Conservation (phyloP, 1,139 yeast species). For the Sugiyamaella castrensis region DNA sequence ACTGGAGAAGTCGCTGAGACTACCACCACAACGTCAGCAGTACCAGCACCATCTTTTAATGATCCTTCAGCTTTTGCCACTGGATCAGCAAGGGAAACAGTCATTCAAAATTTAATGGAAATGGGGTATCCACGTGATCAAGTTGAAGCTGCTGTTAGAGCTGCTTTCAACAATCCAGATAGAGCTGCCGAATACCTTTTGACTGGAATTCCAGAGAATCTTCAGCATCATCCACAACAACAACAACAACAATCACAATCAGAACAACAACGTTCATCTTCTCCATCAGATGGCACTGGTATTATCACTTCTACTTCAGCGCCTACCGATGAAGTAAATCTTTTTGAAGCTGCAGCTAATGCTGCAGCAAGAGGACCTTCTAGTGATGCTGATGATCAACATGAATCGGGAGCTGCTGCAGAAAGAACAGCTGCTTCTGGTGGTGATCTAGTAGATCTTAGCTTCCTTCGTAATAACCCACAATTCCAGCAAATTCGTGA, state of each 20-base stretch:
- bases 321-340: slow-evolving; percentile 34
- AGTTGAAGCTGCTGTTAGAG: slow-evolving; percentile 87
- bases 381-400: slow-evolving; percentile 13
- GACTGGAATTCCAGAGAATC: slow-evolving; percentile 81
- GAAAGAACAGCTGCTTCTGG: slow-evolving; percentile 29
- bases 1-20: slow-evolving; percentile 4
- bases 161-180: slow-evolving; percentile 96
- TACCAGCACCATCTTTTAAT: slow-evolving; percentile 21
- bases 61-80: slow-evolving; percentile 47
- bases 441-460: slow-evolving; percentile 34
- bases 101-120: slow-evolving; percentile 79
- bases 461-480: slow-evolving; percentile 42
- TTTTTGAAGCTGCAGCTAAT: slow-evolving; percentile 35
- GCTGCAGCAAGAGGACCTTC: slow-evolving; percentile 15
- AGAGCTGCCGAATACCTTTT: slow-evolving; percentile 94
- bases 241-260: slow-evolving; percentile 23
- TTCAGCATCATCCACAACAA: slow-evolving; percentile 35
- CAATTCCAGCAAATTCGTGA: slow-evolving; percentile 64
- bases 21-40: background rate
- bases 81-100: slow-evolving; percentile 64
- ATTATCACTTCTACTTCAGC: slow-evolving; percentile 36
- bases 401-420: slow-evolving; percentile 27
- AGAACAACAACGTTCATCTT: slow-evolving; percentile 16
- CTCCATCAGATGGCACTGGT: slow-evolving; percentile 26
- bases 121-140: slow-evolving; percentile 93